Conservation (phyloP, 176 grass and related monocot genomes). For the Lolium multiflorum region DNA sequence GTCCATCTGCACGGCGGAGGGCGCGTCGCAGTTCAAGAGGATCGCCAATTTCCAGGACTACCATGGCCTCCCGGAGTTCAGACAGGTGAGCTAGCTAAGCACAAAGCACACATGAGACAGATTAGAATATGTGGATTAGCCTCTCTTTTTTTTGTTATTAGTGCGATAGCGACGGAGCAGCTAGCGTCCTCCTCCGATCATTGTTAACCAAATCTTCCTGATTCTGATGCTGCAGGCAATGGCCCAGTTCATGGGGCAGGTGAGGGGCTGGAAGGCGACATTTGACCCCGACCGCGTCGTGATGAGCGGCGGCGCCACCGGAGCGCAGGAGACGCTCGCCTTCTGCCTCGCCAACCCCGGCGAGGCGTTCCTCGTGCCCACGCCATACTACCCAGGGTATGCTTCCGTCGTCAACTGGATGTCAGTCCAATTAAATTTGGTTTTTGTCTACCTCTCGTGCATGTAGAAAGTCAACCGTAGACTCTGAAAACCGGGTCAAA, state of each 20-base stretch:
- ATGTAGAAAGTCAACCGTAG: slow-evolving; percentile 18
- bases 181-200: background rate
- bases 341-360: slow-evolving; percentile 97
- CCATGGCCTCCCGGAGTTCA: slow-evolving; percentile 76
- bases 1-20: slow-evolving; percentile 80
- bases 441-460: background rate
- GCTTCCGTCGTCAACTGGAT: background rate
- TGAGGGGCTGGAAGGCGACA: slow-evolving; percentile 64
- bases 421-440: background rate
- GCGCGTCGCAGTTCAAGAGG: slow-evolving; percentile 59
- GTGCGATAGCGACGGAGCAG: slow-evolving; percentile 29
- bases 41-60: slow-evolving; percentile 98
- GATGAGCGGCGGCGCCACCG: slow-evolving; percentile 90
- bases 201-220: background rate
- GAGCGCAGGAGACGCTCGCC: slow-evolving; percentile 79
- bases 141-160: too few relatives aligned
- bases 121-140: too few relatives aligned
- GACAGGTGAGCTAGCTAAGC: slow-evolving; percentile 49
- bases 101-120: background rate
- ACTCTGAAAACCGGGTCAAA: slow-evolving; percentile 29
- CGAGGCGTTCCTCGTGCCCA: slow-evolving; percentile 87
- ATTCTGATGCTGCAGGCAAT: slow-evolving; percentile 66
- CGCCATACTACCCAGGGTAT: slow-evolving; percentile 91
- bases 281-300: slow-evolving; percentile 78
- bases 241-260: slow-evolving; percentile 88